Conservation (phyloP, 768 basidiomycete genomes). For the Naganishia antarctica region DNA sequence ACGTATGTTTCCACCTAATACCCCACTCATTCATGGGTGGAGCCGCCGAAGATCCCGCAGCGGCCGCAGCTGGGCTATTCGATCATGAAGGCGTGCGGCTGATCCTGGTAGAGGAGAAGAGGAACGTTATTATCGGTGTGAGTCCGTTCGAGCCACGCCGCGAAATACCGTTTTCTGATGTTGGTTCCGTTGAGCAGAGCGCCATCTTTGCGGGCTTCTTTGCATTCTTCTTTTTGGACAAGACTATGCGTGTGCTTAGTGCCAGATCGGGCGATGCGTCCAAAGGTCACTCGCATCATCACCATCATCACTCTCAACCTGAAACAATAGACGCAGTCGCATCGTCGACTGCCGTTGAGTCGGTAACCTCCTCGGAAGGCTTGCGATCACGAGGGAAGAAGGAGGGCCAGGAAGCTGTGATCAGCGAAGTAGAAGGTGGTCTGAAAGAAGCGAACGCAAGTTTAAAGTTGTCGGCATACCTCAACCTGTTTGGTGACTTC, state of each 20-base stretch:
- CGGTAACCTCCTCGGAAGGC: conserved; percentile 3
- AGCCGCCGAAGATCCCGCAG: conserved; percentile 56
- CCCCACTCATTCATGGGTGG: conserved; percentile 91
- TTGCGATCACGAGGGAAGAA: conserved; percentile 4
- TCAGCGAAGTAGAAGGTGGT: not conserved
- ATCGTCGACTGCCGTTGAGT: conserved; percentile 4
- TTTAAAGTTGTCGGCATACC: conserved; percentile 81
- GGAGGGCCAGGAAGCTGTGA: not conserved
- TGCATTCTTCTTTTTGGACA: conserved; percentile 89
- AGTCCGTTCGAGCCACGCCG: too few relatives aligned
- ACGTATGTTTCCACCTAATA: conserved; percentile 85
- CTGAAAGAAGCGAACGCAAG: conserved; percentile 53
- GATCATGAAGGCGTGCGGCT: conserved; percentile 59
- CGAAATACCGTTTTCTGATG: not conserved
- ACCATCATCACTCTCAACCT: conserved; percentile 41
- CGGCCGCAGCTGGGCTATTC: conserved; percentile 11
- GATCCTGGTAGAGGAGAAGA: conserved; percentile 80
- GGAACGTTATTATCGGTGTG: conserved; percentile 84
- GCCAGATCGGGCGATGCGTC: conserved; percentile 55
- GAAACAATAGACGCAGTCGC: not conserved
- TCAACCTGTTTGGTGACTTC: conserved; percentile 89
- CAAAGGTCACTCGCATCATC: conserved; percentile 60
- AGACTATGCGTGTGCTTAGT: conserved; percentile 74
- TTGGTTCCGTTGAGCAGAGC: conserved; percentile 50
- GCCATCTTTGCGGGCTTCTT: conserved; percentile 83